Evolutionary conservation across 2,329 filamentous ascomycete genomes (phyloP), one percentile per base, ranked within the genome.

Genomic region (Sporothrix sp.): DNA sequence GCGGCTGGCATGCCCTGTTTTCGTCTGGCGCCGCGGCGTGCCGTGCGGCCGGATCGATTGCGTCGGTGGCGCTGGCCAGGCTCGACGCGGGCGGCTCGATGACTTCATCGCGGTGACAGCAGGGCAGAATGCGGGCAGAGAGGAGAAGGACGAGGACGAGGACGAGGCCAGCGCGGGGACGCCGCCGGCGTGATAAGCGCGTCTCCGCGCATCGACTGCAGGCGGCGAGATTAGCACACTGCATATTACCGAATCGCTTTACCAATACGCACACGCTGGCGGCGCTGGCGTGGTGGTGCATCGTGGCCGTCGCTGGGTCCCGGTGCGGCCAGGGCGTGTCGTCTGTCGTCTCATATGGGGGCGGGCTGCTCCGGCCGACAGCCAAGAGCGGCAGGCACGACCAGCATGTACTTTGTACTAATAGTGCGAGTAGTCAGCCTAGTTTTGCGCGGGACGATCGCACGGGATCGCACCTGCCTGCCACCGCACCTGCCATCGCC

Each of bases 291-390:
- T 25, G 8, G 13, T 25, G 11, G 30, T 13, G 14, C 16, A 38
- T 42, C 27, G 28, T 16, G 47, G 21, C 8, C n/a, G 10, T 25
- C 48, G 52, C 43, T 42, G 40, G 35, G 42, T 47, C 30, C 47
- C 51, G 46, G 35, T 28, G 27, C 28, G 20, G 13, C 23, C n/a
- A 51, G 35, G n/a, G 42, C 42, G 28, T 21, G 33, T 42, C 36
- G 39, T 39, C 27, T 46, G 27, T 42, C n/a, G n/a, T n/a, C n/a
- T n/a, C n/a, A 46, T 49, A 35, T 30, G 20, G 30, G 30, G 44
- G 38, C 52, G 52, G 52, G 43, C 52, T 53, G 48, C 52, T 54
- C 52, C 52, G 52, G 52, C 52, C 52, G 52, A 51, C 18, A 21
- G 33, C 10, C 33, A n/a, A n/a, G n/a, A n/a, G n/a, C n/a, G n/a